Evolutionary conservation across 192 early-diverging fungal species (phyloP), one percentile per base, ranked within the genome.

Genomic region (Dispira simplex): DNA sequence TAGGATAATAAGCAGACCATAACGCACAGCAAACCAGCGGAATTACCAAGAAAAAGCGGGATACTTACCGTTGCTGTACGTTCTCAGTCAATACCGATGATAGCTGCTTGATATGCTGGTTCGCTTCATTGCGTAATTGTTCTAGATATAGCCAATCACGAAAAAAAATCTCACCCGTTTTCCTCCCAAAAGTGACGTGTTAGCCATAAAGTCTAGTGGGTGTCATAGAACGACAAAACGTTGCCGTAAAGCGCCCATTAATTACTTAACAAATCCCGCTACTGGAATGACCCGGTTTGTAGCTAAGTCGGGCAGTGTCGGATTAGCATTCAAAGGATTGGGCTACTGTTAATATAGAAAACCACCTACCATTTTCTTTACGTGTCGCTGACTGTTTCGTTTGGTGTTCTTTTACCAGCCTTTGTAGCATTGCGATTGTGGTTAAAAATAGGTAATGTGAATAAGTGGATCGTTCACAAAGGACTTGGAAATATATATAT

Each of bases 41-140:
- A 46, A 18, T 23, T 32, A 11, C 12, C 16, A 25, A 18, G 21
- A 59, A 44, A 28, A 5, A 20, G 12, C 26, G 13, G 3, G 21
- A 23, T 26, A 27, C 63, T 44, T 69, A 81, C 81, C 79, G 69
- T 65, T 71, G 69, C 60, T 85, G 84, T 11, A 83, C 71, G 13
- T 74, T 70, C 25, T 81, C 80, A 1, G 84, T 75, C 18, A 87
- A 59, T 26, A 72, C 71, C 56, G 85, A 84, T 20, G 83, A 78
- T 44, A 86, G 69, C 20, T 71, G 71, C 14, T 70, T 70, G 6
- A 77, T 76, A 8, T 77, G 68, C 10, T 67, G 66, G 11, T 75
- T 46, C 39, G 81, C 79, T 13, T 85, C 85, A 54, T 77, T 74
- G 25, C 75, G 65, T 45, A 83, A 62, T 52, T 75, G 82, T 18